Base-by-base conservation (phyloP, 1,139 yeast genomes). In the Candida freyschussii region DNA sequence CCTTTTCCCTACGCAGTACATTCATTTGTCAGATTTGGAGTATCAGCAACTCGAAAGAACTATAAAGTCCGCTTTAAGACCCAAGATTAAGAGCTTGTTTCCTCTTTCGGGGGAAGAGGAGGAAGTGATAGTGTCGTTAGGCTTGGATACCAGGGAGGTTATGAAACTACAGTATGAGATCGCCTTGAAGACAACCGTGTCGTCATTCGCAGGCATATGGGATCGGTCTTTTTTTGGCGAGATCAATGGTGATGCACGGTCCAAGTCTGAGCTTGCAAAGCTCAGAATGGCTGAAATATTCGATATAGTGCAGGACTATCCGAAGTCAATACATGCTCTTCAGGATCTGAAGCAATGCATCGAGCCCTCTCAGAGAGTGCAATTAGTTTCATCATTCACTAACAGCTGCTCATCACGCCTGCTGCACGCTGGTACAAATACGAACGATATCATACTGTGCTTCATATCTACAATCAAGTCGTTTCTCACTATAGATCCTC, bases 361-460 rank as follows among this genome's bases (percentile, higher is more conserved):
- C 37, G 30, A 43, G 23, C 44, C 53, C 28, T 27, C 47, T 32
- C 36, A 50, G 40, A 24, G 54, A 44, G 27, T 52, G 31, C 40
- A 25, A 43, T 56, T 38, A 27, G 57, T 48, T 27, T 46, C 50
- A 72, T 78, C 62, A 1, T 86, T 85, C 47, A 71, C 74, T 8
- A 47, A 53, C 0, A 55, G 63, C 3, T 78, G 89, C 39, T 59
- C 69, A 14, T 53, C 52, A 19, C 59, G 72, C 27, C 57, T 87
- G 9, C 61, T 89, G 13, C 93, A 86, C 50, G 84, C 95, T 2
- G 95, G 96, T 9, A 74, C 83, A 1, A 78, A 83, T 45, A 91
- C 97, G 0, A 68, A 72, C 3, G 87, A 80, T 37, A 79, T 87
- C 4, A 71, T 91, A 17, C 59, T 75, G 2, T 72, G 72, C 28